Evolutionary conservation across 208 protist species (phyloP).

Genomic region (Trypanosomatidae sp.): DNA sequence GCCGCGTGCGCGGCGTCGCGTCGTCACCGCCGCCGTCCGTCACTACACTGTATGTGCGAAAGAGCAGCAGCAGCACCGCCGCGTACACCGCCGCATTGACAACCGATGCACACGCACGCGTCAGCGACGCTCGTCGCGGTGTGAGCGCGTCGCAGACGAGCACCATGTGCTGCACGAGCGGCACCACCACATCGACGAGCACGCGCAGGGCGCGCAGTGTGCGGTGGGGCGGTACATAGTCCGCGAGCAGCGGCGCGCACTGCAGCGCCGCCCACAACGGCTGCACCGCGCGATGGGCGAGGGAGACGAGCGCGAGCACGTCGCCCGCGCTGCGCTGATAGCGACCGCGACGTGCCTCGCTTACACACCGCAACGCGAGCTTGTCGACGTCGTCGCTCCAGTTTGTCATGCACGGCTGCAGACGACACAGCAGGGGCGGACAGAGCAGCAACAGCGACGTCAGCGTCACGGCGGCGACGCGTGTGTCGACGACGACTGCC

Average conservation of each 20-base stretch:
- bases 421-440: slow-evolving; percentile 38
- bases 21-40: neutral
- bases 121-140: slow-evolving; percentile 40
- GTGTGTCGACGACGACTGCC: too few species aligned
- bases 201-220: slow-evolving; percentile 51
- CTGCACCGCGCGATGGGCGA: slow-evolving; percentile 52
- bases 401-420: slow-evolving; percentile 15
- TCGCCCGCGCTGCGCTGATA: slow-evolving; percentile 71
- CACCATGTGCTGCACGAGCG: slow-evolving; percentile 77
- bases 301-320: slow-evolving; percentile 57
- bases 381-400: slow-evolving; percentile 50
- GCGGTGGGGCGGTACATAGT: slow-evolving; percentile 40
- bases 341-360: slow-evolving; percentile 53
- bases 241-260: slow-evolving; percentile 50
- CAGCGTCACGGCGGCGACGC: slow-evolving; percentile 38
- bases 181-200: slow-evolving; percentile 63
- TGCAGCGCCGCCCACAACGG: slow-evolving; percentile 68
- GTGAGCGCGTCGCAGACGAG: slow-evolving; percentile 47
- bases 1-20: slow-evolving; percentile 2
- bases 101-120: slow-evolving; percentile 59
- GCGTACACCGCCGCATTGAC: slow-evolving; percentile 67
- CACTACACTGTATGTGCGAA: too few species aligned
- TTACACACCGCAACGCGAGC: slow-evolving; percentile 32
- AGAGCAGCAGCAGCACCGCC: slow-evolving; percentile 42
- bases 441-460: slow-evolving; percentile 43